These are phyloP conservation scores for Fusarium zealandicum DNA, from an alignment of 2,329 filamentous ascomycete species.

Conservation along the genomic window DNA sequence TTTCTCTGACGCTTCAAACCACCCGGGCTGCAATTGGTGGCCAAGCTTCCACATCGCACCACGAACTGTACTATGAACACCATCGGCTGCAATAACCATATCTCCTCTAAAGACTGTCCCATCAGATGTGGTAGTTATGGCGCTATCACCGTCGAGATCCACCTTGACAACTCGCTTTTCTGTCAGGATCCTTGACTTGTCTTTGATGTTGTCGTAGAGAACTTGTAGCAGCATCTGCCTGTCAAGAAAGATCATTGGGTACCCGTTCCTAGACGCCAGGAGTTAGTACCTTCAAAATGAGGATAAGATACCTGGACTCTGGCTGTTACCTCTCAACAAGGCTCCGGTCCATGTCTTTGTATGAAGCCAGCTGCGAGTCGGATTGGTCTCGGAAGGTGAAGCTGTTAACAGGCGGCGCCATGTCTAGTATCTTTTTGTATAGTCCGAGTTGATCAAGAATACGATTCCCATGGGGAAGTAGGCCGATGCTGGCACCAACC, in stretches of 20 bases:
- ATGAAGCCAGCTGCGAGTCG: neutral
- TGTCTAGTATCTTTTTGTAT: constrained; percentile 31
- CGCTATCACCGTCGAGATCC: neutral
- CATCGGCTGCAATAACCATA: constrained; percentile 42
- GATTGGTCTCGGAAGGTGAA: constrained; percentile 6
- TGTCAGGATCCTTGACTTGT: constrained; percentile 38
- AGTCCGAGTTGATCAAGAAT: constrained; percentile 57
- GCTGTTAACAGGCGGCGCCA: neutral
- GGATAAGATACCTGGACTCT: too few relatives aligned
- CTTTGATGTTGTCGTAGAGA: constrained; percentile 44
- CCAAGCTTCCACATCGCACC: neutral
- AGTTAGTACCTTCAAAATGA: neutral
- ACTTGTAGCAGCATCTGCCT: constrained; percentile 45
- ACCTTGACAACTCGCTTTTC: constrained; percentile 21
- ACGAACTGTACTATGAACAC: neutral
- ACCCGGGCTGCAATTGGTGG: neutral
- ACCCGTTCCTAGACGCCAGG: constrained; percentile 32
- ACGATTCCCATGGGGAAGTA: constrained; percentile 52
- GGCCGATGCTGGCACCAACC: constrained; percentile 56
- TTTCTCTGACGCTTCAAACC: neutral
- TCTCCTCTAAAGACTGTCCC: constrained; percentile 42
- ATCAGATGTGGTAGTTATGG: constrained; percentile 44
- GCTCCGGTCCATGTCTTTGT: neutral
- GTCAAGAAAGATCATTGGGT: constrained; percentile 46
- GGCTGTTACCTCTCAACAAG: constrained; percentile 6